Evolutionary conservation across 2,329 filamentous ascomycete species (phyloP), one percentile per base, ranked within the genome.

Genomic region (Fusarium bactridioides): DNA sequence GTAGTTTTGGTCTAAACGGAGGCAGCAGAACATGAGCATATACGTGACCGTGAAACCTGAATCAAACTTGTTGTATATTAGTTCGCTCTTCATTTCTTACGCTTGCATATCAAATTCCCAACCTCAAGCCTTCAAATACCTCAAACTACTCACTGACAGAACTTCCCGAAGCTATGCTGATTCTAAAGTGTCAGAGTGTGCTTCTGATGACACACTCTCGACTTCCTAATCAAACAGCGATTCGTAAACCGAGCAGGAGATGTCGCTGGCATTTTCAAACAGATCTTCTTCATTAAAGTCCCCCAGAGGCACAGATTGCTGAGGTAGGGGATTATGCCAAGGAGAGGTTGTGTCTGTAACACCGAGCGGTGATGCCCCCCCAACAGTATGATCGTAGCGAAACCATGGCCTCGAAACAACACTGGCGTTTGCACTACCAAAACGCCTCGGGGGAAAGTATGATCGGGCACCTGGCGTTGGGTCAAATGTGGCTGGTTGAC

Each of bases 51-150:
- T 11, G 31, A 27, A 67, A n/a, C 27, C 15, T n/a, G 29, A 31
- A 43, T 23, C 37, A 53, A 53, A 31, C 23, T 45, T 57, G 15
- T 27, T 47, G 41, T 37, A 45, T 45, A 47, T 69, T 41, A 53
- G 15, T 27, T 54, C 66, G 58, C 66, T 69, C 9, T 69, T 37
- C 16, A 31, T 64, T 37, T 19, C n/a, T 58, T 48, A 47, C 45
- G 57, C 66, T 69, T 53, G 33, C 21, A n/a, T 29, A 23, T 43
- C 27, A 41, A 47, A 44, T 27, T 44, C n/a, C 33, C 13, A 27
- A 51, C n/a, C 21, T 13, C 25, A 35, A 33, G 23, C 23, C 10
- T 19, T 12, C n/a, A 35, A 35, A n/a, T 35, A 45, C 23, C 50
- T 33, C 31, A 33, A 31, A 33, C 40, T 31, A 18, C 19, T 27